Conservation (phyloP, 805 yeast genomes). For the Cyberlindnera mycetangii region DNA sequence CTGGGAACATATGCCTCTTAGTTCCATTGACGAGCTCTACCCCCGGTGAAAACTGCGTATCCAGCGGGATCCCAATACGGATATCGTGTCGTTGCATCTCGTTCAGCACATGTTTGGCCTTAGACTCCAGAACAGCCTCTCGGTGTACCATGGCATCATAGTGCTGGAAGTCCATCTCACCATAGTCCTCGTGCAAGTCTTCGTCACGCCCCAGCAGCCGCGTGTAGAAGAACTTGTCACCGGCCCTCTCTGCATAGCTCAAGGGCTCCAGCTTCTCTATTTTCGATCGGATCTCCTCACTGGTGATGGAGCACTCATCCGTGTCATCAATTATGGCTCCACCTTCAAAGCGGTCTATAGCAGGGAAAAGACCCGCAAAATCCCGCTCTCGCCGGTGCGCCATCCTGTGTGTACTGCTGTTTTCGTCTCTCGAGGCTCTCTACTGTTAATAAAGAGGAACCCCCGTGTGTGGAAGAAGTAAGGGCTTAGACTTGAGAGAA, state of each 20-base stretch:
- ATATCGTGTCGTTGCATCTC: constrained; percentile 18
- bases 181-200: constrained; percentile 12
- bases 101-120: constrained; percentile 21
- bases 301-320: constrained; percentile 13
- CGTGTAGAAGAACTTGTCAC: constrained; percentile 31
- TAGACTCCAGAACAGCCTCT: constrained; percentile 32
- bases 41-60: constrained; percentile 27
- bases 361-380: constrained; percentile 9
- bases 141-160: constrained; percentile 34
- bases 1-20: constrained; percentile 9
- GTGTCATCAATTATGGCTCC: constrained; percentile 2
- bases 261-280: constrained; percentile 4
- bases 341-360: constrained; percentile 6
- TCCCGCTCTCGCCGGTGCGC: not conserved
- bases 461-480: no score
- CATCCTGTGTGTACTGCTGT: not conserved
- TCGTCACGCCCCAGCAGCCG: constrained; percentile 17
- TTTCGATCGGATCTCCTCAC: constrained; percentile 7
- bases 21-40: constrained; percentile 13
- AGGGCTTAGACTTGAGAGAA: no score
- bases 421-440: not conserved
- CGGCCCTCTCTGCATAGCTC: constrained; percentile 3
- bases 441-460: no score
- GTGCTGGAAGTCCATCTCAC: constrained; percentile 30
- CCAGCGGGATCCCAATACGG: constrained; percentile 24